phyloP scores from a whole-genome alignment of 1,284 basidiomycete genomes.

The Cutaneotrichosporon curvatum region DNA sequence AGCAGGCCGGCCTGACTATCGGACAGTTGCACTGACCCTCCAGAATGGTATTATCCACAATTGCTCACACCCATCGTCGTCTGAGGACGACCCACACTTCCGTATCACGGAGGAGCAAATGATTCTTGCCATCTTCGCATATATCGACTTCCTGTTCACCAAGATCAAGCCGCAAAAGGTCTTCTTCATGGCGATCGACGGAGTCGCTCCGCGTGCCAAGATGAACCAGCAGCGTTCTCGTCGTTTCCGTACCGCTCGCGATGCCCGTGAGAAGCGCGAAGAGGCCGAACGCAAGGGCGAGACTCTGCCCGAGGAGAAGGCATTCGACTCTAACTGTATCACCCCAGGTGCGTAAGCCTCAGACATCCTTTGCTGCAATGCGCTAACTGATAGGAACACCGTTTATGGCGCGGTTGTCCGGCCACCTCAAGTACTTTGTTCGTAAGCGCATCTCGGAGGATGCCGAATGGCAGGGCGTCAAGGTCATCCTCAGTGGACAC shows the following conservation, averaged over 20 bases:
- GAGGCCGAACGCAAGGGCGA: constrained; percentile 85
- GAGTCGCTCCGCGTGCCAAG: constrained; percentile 95
- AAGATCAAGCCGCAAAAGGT: constrained; percentile 97
- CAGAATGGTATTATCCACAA: constrained; percentile 99
- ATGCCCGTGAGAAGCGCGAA: constrained; percentile 77
- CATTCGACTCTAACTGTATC: constrained; percentile 98
- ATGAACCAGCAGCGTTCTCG: constrained; percentile 98
- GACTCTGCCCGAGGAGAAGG: constrained; percentile 82
- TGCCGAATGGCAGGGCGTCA: constrained; percentile 82
- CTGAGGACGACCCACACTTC: constrained; percentile 88
- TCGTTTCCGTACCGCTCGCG: constrained; percentile 90
- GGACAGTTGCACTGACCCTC: too few relatives aligned
- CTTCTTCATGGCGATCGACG: constrained; percentile 97
- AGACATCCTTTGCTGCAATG: background rate
- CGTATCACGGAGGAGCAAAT: constrained; percentile 93
- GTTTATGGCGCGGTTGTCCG: constrained; percentile 88
- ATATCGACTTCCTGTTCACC: constrained; percentile 92
- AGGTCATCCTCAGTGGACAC: constrained; percentile 95
- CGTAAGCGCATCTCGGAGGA: constrained; percentile 96
- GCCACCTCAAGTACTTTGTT: constrained; percentile 89
- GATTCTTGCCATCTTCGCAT: constrained; percentile 91
- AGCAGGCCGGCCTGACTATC: too few relatives aligned
- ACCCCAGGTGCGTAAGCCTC: constrained; percentile 69
- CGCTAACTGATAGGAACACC: constrained; percentile 60
- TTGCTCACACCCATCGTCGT: constrained; percentile 54